A percentile compares a stretch with the other conserved stretches of the same genome.
These are phyloP conservation scores for Zygosaccharomyces kombuchaensis DNA, from an alignment of 805 yeast species.

Conservation along the genomic window DNA sequence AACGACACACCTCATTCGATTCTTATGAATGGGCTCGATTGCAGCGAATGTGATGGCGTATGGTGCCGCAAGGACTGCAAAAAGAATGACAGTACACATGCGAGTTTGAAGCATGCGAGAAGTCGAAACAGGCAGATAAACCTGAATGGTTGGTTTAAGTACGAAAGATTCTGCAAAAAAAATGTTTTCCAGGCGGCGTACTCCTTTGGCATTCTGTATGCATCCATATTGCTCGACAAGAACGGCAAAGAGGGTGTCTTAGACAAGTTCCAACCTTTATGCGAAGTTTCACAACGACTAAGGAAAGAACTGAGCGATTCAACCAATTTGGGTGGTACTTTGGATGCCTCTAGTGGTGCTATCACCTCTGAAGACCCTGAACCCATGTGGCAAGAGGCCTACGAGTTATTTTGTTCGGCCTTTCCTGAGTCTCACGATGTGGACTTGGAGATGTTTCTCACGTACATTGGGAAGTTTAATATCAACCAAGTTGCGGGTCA, in stretches of 20 bases:
- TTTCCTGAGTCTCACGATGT: constrained; percentile 39
- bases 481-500: constrained; percentile 67
- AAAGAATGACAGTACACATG: constrained; percentile 49
- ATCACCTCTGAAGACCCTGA: constrained; percentile 38
- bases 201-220: constrained; percentile 55
- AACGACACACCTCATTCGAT: constrained; percentile 28
- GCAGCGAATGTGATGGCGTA: constrained; percentile 56
- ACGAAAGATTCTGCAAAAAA: constrained; percentile 57
- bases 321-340: constrained; percentile 38
- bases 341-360: constrained; percentile 43
- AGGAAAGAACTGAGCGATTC: constrained; percentile 58
- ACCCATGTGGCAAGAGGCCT: constrained; percentile 56
- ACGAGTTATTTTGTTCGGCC: constrained; percentile 44
- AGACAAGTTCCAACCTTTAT: constrained; percentile 57
- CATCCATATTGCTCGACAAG: constrained; percentile 34
- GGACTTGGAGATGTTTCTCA: constrained; percentile 52
- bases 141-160: constrained; percentile 47
- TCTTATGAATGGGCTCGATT: constrained; percentile 50
- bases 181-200: constrained; percentile 67
- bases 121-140: constrained; percentile 36
- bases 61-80: constrained; percentile 72
- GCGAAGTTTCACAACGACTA: constrained; percentile 61
- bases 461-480: constrained; percentile 66
- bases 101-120: constrained; percentile 50
- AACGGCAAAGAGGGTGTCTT: constrained; percentile 35